Percentiles rank a stretch among this genome's conserved stretches.
These are phyloP conservation scores for Naganishia friedmannii DNA, from an alignment of 768 basidiomycete genomes.

Conservation along the genomic window DNA sequence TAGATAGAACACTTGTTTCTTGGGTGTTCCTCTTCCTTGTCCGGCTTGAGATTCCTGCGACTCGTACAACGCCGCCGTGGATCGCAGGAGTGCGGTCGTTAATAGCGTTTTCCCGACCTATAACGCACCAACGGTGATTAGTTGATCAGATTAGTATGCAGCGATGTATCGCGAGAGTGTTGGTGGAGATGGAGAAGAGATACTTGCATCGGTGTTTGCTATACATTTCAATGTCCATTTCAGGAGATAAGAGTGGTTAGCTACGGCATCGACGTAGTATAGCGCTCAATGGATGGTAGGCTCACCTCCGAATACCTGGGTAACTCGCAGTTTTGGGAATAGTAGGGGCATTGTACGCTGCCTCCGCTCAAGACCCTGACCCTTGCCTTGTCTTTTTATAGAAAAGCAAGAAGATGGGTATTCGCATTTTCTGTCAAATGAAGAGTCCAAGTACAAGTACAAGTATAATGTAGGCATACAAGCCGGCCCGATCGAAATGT, in stretches of 20 bases:
- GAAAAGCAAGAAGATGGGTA: no score
- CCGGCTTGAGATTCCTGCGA: background rate
- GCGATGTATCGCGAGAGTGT: no score
- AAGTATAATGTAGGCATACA: no score
- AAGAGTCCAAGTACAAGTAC: no score
- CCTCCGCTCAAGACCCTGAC: no score
- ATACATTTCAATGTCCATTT: background rate
- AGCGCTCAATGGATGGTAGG: background rate
- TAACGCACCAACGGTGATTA: background rate
- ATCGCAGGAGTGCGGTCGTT: slow-evolving; percentile 75
- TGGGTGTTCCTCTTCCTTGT: background rate
- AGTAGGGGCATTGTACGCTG: slow-evolving; percentile 66
- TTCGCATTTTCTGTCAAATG: no score
- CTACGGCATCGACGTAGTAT: background rate
- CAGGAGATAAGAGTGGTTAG: no score
- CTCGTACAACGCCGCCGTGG: slow-evolving; percentile 59
- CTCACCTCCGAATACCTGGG: slow-evolving; percentile 76
- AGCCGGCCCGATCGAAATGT: no score
- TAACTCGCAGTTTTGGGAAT: slow-evolving; percentile 77
- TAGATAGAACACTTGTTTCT: slow-evolving; percentile 51
- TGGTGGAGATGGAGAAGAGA: background rate
- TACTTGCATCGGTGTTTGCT: slow-evolving; percentile 76
- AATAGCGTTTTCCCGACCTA: slow-evolving; percentile 82
- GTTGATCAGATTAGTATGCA: no score
- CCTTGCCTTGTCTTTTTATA: no score